Base-by-base conservation (phyloP, 1,139 yeast species). In the Ogataea hybrid region DNA sequence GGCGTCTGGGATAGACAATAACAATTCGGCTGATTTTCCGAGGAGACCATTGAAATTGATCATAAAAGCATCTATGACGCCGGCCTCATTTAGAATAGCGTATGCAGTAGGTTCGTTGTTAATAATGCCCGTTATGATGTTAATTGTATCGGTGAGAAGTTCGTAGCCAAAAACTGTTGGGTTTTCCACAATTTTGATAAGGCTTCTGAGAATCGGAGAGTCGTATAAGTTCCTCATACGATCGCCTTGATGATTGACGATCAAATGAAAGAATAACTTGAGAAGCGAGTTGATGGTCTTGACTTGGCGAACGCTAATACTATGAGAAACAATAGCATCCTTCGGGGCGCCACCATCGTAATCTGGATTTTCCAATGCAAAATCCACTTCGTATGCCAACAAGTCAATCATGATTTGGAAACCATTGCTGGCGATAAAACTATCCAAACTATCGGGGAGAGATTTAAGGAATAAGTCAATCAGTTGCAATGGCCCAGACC, bases 41-140 rank as follows among this genome's bases (percentile, higher is more conserved):
- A 81, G 67, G 48, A 80, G 69, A 1, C 61, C 50, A 32, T 65
- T 65, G 65, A 84, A 78, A 53, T 77, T 69, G 44, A 75, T 73
- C 39, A 89, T 61, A 28, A 89, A 72, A 1, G 78, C 68, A 40
- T 84, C 85, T 30, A 89, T 77, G 1, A 87, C 79, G 2, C 79
- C 77, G 0, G 95, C 85, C 60, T 90, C 97, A 38, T 78, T 81
- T 54, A 90, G 71, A 37, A 90, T 84, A 3, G 87, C 75, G 57
- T 76, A 89, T 4, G 96, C 88, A 0, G 97, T 88, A 3, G 97
- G 96, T 56, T 90, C 97, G 52, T 85, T 86, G 58, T 90, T 94
- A 36, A 90, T 79, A 50, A 89, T 86, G 25, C 77, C 77, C 35
- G 84, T 77, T 18, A 89, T 73, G 16, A 84, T 77, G 51, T 80